These are phyloP conservation scores for Fusarium drepaniforme DNA, from an alignment of 2,329 filamentous ascomycete species.

Conservation along the genomic window DNA sequence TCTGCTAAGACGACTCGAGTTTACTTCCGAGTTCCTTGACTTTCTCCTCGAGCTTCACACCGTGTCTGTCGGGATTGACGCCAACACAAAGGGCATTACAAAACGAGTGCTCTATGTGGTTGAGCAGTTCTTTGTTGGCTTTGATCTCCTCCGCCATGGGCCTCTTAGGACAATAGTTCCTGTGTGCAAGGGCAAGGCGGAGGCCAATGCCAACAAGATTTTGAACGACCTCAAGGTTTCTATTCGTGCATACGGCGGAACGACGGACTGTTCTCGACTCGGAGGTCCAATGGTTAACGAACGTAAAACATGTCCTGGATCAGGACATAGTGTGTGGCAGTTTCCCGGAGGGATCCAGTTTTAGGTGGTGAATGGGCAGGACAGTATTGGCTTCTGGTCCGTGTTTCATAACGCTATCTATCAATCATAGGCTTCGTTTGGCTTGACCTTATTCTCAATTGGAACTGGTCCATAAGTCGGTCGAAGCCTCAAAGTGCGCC, in stretches of 20 bases:
- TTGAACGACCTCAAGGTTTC: neutral
- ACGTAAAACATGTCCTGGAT: neutral
- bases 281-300: neutral
- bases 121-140: neutral
- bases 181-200: neutral
- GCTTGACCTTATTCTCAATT: slow-evolving; percentile 4
- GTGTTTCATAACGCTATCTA: neutral
- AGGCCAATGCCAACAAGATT: neutral
- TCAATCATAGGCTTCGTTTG: slow-evolving; percentile 17
- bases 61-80: neutral
- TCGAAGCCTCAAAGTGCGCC: neutral
- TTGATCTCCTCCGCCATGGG: neutral
- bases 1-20: neutral
- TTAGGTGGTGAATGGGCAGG: neutral
- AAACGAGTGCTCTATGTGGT: neutral
- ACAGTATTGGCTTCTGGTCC: neutral
- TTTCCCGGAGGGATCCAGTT: neutral
- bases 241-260: neutral
- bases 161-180: neutral
- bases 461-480: neutral
- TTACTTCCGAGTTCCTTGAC: neutral
- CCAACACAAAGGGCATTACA: neutral
- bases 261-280: neutral
- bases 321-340: neutral
- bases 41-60: neutral